These are phyloP conservation scores for Metschnikowia drakensbergensis DNA, from an alignment of 805 yeast genomes.

Conservation along the genomic window DNA sequence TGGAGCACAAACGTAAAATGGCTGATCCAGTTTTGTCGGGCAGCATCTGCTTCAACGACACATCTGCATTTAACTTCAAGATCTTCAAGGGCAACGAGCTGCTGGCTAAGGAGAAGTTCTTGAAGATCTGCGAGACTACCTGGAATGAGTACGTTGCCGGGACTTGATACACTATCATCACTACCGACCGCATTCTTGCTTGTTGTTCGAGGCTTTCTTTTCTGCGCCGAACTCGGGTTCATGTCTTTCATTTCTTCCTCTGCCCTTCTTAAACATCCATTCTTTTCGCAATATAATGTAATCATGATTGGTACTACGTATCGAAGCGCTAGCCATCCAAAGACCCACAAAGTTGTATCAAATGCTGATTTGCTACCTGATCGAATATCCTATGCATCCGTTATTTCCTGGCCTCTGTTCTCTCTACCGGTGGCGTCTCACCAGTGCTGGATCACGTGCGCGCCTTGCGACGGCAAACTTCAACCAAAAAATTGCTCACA, in stretches of 20 bases:
- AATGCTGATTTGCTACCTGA: no score
- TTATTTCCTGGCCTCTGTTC: not conserved
- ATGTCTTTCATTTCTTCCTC: not conserved
- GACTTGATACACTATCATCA: not conserved
- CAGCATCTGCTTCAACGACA: constrained; percentile 15
- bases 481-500: constrained; percentile 1
- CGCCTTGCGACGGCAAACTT: constrained; percentile 3
- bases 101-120: constrained; percentile 32
- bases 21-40: constrained; percentile 12
- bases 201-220: not conserved
- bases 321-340: not conserved
- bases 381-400: no score
- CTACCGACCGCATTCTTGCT: not conserved
- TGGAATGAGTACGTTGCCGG: constrained; percentile 35
- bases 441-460: constrained; percentile 1
- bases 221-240: not conserved
- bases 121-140: constrained; percentile 41
- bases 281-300: not conserved
- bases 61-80: constrained; percentile 17
- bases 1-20: constrained; percentile 12
- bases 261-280: not conserved
- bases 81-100: constrained; percentile 15
- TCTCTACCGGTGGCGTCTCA: not conserved
- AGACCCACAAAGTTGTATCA: no score
- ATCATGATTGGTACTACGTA: not conserved